Conservation (phyloP, 176 grass and related monocot species). For the Cenchrus fungigraminus region DNA sequence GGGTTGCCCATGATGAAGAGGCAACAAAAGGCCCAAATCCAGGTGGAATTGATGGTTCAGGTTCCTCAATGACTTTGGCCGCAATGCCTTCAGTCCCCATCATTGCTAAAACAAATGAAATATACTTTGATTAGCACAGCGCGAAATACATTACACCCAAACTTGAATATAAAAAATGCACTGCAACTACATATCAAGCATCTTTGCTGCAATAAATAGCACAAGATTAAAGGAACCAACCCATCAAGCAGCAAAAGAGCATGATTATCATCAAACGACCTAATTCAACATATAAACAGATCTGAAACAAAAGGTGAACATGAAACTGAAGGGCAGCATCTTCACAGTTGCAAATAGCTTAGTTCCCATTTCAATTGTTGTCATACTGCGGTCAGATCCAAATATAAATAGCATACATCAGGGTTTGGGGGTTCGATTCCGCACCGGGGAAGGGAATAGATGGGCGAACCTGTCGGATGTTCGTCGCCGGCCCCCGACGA, state of each 20-base stretch:
- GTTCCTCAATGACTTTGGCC: slow-evolving; percentile 46
- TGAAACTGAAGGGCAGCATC: not conserved
- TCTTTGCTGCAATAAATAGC: not conserved
- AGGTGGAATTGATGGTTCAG: slow-evolving; percentile 71
- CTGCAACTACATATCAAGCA: slow-evolving; percentile 12
- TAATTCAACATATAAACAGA: slow-evolving; percentile 10
- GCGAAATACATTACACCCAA: not conserved
- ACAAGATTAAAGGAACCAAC: not conserved
- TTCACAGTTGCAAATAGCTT: not conserved
- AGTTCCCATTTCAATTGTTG: not conserved
- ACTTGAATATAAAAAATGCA: not conserved
- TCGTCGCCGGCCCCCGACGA: too few relatives aligned
- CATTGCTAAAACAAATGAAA: slow-evolving; percentile 46
- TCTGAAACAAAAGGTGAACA: not conserved
- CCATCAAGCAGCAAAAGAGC: not conserved
- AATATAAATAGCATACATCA: too few relatives aligned
- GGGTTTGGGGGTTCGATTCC: too few relatives aligned
- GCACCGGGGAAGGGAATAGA: too few relatives aligned
- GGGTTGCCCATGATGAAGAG: slow-evolving; percentile 41
- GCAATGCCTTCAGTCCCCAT: slow-evolving; percentile 70
- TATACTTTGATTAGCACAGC: slow-evolving; percentile 18
- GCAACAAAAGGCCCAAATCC: slow-evolving; percentile 74
- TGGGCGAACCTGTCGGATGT: too few relatives aligned
- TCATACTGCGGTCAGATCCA: too few relatives aligned
- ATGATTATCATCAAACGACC: not conserved